These are phyloP conservation scores for Macrolepiota fuliginosa DNA, from an alignment of 768 basidiomycete species.

Conservation along the genomic window DNA sequence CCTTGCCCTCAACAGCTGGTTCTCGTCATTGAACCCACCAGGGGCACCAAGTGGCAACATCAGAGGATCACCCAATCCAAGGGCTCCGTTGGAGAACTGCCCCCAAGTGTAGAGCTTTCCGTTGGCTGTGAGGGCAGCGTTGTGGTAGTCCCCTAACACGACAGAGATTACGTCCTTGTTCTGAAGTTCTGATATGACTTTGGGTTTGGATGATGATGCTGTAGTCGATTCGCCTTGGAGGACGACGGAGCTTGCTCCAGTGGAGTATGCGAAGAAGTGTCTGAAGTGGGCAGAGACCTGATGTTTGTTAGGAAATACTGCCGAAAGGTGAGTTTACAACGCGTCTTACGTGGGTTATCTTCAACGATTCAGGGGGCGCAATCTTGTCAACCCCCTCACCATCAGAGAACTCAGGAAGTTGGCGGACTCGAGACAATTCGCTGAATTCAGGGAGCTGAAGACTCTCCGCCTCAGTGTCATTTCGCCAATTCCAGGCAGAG, in stretches of 20 bases:
- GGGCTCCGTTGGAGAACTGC: slow-evolving; percentile 68
- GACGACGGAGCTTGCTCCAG: slow-evolving; percentile 66
- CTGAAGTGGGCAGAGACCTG: slow-evolving; percentile 84
- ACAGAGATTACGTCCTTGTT: slow-evolving; percentile 80
- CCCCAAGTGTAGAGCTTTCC: slow-evolving; percentile 88
- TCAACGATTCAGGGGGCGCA: slow-evolving; percentile 43
- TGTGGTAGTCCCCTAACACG: slow-evolving; percentile 91
- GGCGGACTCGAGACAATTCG: slow-evolving; percentile 50
- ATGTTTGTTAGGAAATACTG: not conserved
- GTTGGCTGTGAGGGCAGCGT: slow-evolving; percentile 73
- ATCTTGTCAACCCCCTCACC: slow-evolving; percentile 18
- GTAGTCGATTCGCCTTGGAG: slow-evolving; percentile 64
- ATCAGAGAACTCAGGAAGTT: slow-evolving; percentile 42
- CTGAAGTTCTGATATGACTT: slow-evolving; percentile 71
- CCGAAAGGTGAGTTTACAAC: not conserved
- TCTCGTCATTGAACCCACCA: slow-evolving; percentile 51
- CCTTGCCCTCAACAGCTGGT: slow-evolving; percentile 25
- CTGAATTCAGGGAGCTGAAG: slow-evolving; percentile 72
- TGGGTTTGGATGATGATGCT: slow-evolving; percentile 42
- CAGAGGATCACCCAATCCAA: slow-evolving; percentile 81
- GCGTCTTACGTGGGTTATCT: slow-evolving; percentile 81
- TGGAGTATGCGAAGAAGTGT: slow-evolving; percentile 82
- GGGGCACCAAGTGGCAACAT: slow-evolving; percentile 50
- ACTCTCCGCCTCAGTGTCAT: slow-evolving; percentile 8
- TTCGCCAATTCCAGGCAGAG: not conserved